Base-by-base conservation (phyloP, 2,329 filamentous ascomycete species). In the Aschersonia sp. region DNA sequence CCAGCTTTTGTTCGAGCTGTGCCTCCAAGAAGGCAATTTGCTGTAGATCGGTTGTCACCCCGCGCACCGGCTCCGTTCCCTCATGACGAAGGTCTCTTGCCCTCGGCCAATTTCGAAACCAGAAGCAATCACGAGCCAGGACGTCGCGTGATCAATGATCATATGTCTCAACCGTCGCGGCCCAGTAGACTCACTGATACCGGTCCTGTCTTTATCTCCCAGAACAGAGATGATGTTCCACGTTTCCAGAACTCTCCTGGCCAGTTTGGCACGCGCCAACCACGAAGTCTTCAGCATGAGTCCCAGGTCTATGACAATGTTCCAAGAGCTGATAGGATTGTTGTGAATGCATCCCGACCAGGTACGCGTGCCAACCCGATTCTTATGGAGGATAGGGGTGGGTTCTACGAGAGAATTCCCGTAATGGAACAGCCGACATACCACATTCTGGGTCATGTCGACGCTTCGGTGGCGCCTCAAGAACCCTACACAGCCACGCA, bases 311-410 rank as follows among this genome's bases (percentile, higher is more conserved):
- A 49, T 30, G 48, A 52, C 22, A 50, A 47, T 31, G 51, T 53
- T 30, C 49, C 53, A 40, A 49, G 55, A 42, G 54, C 53, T 43
- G 57, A 54, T 48, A 58, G 57, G 43, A 60, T 62, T 29, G 56
- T 59, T 45, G 51, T 62, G 46, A 58, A 64, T 50, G 55, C 55
- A 45, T 52, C 56, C 47, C 56, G 60, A 43, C 56, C 56, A 14
- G 64, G 62, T 46, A 56, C 54, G 30, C 56, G 57, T 40, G 54
- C 55, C n/a, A 61, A 59, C 29, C 60, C 60, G 14, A 57, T 66
- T 44, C 47, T 66, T 52, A 67, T 68, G 64, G 63, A 67, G 51
- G 62, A 67, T 53, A 58, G 63, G 32, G 63, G 62, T 48, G 62
- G 62, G 12, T 65, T 66, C 47, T 63, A 56, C 50, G 64, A 64